Percentiles rank a stretch among this genome's conserved stretches.
phyloP scores from a whole-genome alignment of 2,329 filamentous ascomycete species.

The Apiospora sp. region DNA sequence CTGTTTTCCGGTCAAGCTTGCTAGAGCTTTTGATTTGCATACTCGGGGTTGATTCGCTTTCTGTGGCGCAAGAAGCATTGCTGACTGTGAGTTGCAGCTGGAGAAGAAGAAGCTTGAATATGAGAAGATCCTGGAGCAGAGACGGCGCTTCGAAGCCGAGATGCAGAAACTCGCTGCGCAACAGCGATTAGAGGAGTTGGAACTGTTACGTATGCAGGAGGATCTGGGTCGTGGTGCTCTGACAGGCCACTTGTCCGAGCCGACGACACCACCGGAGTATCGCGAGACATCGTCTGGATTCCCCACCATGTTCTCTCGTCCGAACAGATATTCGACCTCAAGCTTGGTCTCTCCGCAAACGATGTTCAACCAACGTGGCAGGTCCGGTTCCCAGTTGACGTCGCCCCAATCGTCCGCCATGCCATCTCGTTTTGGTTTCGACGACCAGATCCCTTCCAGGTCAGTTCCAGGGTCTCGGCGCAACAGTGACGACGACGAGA shows the following conservation, averaged over 20 bases:
- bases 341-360: constrained; percentile 85
- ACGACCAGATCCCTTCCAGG: constrained; percentile 77
- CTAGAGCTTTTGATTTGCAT: constrained; percentile 10
- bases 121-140: constrained; percentile 88
- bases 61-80: constrained; percentile 29
- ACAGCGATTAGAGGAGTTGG: constrained; percentile 81
- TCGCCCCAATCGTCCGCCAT: constrained; percentile 69
- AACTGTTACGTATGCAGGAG: constrained; percentile 85
- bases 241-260: constrained; percentile 86
- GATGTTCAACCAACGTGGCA: constrained; percentile 74
- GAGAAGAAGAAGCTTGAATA: constrained; percentile 95
- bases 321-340: constrained; percentile 88
- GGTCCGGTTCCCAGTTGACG: constrained; percentile 81
- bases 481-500: constrained; percentile 91
- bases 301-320: constrained; percentile 80
- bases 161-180: constrained; percentile 90
- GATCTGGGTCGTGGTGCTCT: constrained; percentile 64
- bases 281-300: constrained; percentile 76
- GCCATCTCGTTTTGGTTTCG: constrained; percentile 60
- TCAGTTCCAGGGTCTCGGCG: constrained; percentile 87
- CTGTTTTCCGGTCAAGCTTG: constrained; percentile 21
- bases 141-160: constrained; percentile 87
- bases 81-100: constrained; percentile 66
- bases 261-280: constrained; percentile 94
- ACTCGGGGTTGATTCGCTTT: not conserved